These are phyloP conservation scores for Gnaphalium uliginosum DNA, from an alignment of 129 eudicot genomes.

Conservation along the genomic window DNA sequence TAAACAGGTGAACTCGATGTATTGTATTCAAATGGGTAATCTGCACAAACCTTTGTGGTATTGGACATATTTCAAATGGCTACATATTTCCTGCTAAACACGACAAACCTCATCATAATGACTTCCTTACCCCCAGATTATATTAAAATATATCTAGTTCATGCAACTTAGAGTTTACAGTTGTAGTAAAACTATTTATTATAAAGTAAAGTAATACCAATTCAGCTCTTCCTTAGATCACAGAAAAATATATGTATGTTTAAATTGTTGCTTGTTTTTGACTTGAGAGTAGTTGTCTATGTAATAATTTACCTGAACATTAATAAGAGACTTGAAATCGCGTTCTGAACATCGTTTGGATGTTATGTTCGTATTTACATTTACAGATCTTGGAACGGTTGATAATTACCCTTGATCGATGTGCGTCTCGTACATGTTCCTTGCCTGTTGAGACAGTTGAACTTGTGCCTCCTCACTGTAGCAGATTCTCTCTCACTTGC, in stretches of 20 bases:
- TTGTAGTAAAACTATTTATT: too few species aligned
- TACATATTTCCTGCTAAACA: neutral
- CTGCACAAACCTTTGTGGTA: constrained; percentile 1
- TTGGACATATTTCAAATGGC: neutral
- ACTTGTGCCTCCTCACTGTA: constrained; percentile 92
- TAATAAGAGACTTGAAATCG: neutral
- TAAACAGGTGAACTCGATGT: too few species aligned
- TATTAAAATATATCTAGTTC: neutral
- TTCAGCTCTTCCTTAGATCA: neutral
- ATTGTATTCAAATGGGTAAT: neutral
- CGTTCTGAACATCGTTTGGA: neutral
- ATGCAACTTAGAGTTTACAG: neutral
- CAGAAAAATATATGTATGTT: neutral
- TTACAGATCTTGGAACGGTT: constrained; percentile 75
- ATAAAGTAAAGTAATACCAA: neutral
- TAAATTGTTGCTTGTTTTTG: neutral
- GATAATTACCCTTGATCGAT: constrained; percentile 82
- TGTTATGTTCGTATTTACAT: constrained; percentile 15
- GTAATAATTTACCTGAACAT: neutral
- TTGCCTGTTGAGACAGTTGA: constrained; percentile 95
- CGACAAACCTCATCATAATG: neutral
- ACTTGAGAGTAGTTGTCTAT: neutral
- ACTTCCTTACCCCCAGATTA: neutral
- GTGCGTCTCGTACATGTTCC: constrained; percentile 97
- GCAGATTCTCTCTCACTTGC: constrained; percentile 93